phyloP scores from a whole-genome alignment of 2,329 filamentous ascomycete species.

The Dendrostoma leiphaemia region DNA sequence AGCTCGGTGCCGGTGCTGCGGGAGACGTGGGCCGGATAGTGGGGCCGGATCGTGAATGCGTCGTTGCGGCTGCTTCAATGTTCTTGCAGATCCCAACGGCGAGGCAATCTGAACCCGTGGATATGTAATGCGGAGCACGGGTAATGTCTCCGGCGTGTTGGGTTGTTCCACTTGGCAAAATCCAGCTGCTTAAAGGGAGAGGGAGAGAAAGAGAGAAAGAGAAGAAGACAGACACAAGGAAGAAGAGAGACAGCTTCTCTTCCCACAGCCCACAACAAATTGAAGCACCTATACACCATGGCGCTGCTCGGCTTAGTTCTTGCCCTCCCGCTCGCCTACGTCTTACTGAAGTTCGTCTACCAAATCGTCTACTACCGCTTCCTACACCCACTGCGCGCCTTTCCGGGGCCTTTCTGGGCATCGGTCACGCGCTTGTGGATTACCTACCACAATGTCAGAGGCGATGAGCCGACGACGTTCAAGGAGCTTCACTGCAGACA shows the following conservation, averaged over 20 bases:
- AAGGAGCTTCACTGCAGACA: slow-evolving; percentile 40
- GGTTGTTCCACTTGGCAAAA: neutral
- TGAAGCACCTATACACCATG: neutral
- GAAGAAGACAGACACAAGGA: neutral
- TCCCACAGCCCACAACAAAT: too few species aligned
- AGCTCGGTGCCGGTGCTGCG: too few species aligned
- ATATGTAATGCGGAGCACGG: neutral
- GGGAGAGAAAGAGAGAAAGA: neutral
- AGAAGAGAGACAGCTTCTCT: neutral
- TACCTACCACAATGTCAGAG: slow-evolving; percentile 47
- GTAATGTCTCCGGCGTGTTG: neutral
- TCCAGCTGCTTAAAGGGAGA: neutral
- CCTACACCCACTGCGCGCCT: slow-evolving; percentile 50
- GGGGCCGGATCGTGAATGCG: too few species aligned
- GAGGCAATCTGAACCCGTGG: neutral
- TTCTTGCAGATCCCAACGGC: neutral
- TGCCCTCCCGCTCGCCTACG: neutral
- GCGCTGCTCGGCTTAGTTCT: neutral
- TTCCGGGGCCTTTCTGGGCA: slow-evolving; percentile 55
- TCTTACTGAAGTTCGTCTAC: slow-evolving; percentile 31
- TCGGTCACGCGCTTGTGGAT: slow-evolving; percentile 50
- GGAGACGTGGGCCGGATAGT: neutral
- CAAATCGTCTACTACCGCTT: slow-evolving; percentile 49
- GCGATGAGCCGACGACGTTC: slow-evolving; percentile 41
- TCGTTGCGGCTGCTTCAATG: neutral